Conservation (phyloP, 495 filamentous ascomycete genomes). For the Melanomma pulvis-pyrius region DNA sequence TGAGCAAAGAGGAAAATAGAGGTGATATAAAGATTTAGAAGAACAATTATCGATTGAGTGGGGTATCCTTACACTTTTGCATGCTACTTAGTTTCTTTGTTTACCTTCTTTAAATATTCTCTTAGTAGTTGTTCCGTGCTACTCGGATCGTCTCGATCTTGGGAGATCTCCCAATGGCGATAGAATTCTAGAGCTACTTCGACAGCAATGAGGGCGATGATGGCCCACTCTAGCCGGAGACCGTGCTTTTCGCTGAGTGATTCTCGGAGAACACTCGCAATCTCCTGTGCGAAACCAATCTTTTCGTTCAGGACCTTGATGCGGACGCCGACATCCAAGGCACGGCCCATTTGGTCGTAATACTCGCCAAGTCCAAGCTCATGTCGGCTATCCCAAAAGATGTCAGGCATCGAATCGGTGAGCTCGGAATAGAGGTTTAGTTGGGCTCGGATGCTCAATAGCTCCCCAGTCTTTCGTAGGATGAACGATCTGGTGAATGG, state of each 20-base stretch:
- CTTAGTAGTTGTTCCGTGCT: slow-evolving; percentile 35
- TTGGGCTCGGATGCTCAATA: slow-evolving; percentile 87
- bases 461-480: slow-evolving; percentile 87
- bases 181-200: slow-evolving; percentile 77
- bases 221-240: slow-evolving; percentile 91
- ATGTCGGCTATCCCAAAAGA: slow-evolving; percentile 93
- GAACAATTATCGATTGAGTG: slow-evolving; percentile 13
- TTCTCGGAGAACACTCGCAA: slow-evolving; percentile 85
- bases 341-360: slow-evolving; percentile 88
- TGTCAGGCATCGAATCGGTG: slow-evolving; percentile 90
- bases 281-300: slow-evolving; percentile 97
- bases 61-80: slow-evolving; percentile 10
- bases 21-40: neutral
- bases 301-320: slow-evolving; percentile 94
- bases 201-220: slow-evolving; percentile 89
- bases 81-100: neutral
- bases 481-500: slow-evolving; percentile 78
- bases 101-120: slow-evolving; percentile 19
- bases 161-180: slow-evolving; percentile 61
- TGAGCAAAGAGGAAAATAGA: no score
- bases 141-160: slow-evolving; percentile 47
- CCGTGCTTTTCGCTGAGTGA: slow-evolving; percentile 88
- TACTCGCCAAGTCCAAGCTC: slow-evolving; percentile 85
- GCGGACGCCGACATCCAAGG: slow-evolving; percentile 87
- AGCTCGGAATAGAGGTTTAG: slow-evolving; percentile 96